Evolutionary conservation across 257 asterid species (phyloP), one percentile per base, ranked within the genome.

Genomic region (Solanum peruvianum): DNA sequence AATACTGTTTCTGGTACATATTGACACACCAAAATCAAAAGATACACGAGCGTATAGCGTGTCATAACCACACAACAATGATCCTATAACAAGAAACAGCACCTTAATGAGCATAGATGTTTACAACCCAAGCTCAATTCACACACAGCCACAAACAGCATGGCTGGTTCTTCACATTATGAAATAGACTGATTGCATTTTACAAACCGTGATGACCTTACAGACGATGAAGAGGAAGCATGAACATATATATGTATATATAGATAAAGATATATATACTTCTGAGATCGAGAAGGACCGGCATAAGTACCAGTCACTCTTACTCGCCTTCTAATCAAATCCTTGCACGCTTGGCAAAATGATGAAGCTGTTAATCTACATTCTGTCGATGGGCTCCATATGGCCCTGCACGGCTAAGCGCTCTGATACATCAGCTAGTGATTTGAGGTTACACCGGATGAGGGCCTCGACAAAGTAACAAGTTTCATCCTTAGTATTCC

Each of bases 371-470:
- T 10, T 18, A 49, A 29, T 21, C 83, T 81, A 91, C 9, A 87
- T 91, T 88, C 94, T 87, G 70, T 89, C 93, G 31, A 92, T 92
- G 20, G 95, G 93, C 87, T 90, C 95, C 31, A 90, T 86, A 67
- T 93, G 90, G 41, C 90, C 98, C 89, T 93, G 98, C 87, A 89
- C 85, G 3, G 98, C 96, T 85, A 95, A 88, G 86, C 88, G 93
- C 92, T 96, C 98, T 2, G 95, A 96, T 16, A 96, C 97, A 76
- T 96, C 99, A 41, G 98, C 98, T 77, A 95, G 91, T 7, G 98
- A 95, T 90, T 95, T 95, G 69, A 93, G 98, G 92, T 96, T 96
- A 95, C 99, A 96, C 83, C 94, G 93, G 89, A 94, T 95, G 76
- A 96, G 82, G 71, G 98, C 99, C 94, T 96, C 98, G 0, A 96